Conservation (phyloP, 2,329 filamentous ascomycete genomes). For the Exophiala sp. region DNA sequence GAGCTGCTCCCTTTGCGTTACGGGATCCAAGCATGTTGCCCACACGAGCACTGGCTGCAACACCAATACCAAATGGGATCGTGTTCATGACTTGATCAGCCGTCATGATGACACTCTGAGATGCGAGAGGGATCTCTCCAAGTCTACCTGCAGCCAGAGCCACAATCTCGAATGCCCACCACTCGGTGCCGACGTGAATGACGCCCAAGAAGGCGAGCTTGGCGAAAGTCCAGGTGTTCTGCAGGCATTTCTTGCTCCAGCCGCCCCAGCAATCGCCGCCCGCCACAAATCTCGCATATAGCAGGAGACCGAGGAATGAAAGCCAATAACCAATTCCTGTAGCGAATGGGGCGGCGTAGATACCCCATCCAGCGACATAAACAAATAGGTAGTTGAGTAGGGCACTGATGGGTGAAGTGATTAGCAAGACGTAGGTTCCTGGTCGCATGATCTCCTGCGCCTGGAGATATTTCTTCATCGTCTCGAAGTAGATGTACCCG, state of each 20-base stretch:
- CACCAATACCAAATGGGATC: conserved; percentile 80
- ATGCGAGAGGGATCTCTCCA: conserved; percentile 74
- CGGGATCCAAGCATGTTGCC: conserved; percentile 75
- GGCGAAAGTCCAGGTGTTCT: conserved; percentile 67
- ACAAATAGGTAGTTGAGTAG: conserved; percentile 66
- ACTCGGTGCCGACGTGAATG: conserved; percentile 82
- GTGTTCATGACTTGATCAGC: conserved; percentile 81
- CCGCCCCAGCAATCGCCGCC: conserved; percentile 80
- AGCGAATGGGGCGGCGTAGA: conserved; percentile 76
- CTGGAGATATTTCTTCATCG: conserved; percentile 62
- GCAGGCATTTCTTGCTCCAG: conserved; percentile 60
- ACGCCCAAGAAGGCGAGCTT: conserved; percentile 72
- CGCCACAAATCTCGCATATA: conserved; percentile 67
- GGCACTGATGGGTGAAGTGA: conserved; percentile 59
- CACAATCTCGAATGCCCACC: conserved; percentile 93
- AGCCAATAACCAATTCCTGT: conserved; percentile 84
- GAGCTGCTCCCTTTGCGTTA: conserved; percentile 61
- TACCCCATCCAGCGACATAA: conserved; percentile 65
- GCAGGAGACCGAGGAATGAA: conserved; percentile 71
- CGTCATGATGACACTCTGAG: conserved; percentile 87
- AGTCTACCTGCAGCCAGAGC: conserved; percentile 76
- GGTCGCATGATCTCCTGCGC: conserved; percentile 62
- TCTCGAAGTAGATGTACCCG: conserved; percentile 84
- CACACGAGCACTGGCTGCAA: conserved; percentile 72
- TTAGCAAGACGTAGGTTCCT: conserved; percentile 60